Percentiles rank a stretch among this genome's conserved stretches.
Conservation (phyloP, 768 basidiomycete species). For the Termitomyces sp. region DNA sequence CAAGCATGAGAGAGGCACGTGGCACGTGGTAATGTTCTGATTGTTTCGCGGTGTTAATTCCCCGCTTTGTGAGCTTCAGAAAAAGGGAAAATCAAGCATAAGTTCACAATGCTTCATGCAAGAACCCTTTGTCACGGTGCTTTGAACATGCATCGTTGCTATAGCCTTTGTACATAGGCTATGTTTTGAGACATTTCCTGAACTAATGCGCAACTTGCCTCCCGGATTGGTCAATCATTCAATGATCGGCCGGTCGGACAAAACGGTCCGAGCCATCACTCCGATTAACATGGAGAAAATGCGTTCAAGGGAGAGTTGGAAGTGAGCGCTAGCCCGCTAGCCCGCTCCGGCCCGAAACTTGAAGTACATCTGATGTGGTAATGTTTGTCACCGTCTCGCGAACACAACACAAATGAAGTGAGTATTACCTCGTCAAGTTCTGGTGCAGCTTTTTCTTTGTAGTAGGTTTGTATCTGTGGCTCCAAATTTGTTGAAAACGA, state of each 20-base stretch:
- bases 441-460: neutral
- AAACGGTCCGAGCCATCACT: neutral
- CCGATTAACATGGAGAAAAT: neutral
- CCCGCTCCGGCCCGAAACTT: neutral
- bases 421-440: neutral
- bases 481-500: neutral
- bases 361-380: neutral
- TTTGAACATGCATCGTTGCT: neutral
- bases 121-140: neutral
- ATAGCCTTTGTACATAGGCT: neutral
- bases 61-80: slow-evolving; percentile 6
- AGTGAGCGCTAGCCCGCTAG: too few species aligned
- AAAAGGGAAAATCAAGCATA: neutral
- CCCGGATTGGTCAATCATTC: too few species aligned
- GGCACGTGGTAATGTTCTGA: slow-evolving; percentile 4
- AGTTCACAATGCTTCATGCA: neutral
- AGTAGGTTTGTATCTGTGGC: neutral
- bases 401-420: neutral
- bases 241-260: neutral
- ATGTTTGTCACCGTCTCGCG: neutral
- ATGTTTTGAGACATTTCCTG: slow-evolving; percentile 1
- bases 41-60: slow-evolving; percentile 9
- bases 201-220: neutral
- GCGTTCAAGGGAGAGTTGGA: too few species aligned
- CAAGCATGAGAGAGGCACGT: slow-evolving; percentile 12